Evolutionary conservation across 495 filamentous ascomycete species (phyloP), one percentile per base, ranked within the genome.

Genomic region (Pseudomonodictys pantanalensis): DNA sequence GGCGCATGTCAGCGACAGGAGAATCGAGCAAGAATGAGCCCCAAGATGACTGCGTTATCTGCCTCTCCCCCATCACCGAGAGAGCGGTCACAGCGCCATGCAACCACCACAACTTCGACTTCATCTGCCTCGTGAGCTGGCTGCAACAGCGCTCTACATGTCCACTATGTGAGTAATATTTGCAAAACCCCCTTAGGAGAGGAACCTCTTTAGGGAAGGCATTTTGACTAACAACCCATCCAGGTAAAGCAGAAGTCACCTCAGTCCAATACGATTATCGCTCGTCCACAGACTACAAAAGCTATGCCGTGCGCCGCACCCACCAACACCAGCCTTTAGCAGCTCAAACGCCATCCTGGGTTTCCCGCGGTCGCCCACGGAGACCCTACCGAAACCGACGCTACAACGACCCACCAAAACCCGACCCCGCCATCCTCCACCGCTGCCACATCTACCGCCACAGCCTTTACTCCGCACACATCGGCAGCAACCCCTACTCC

Each of bases 81-180:
- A 74, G 83, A 33, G 87, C 86, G 54, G 73, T 84, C 17, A 83
- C 88, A 3, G 74, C 80, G 33, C 89, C 90, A 17, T 96, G 91
- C 79, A 77, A 79, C 18, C 91, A 96, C 77, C 71, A 79, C 44
- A 84, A 83, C 65, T 95, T 93, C 70, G 90, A 95, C 73, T 92
- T 90, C 69, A 66, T 91, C 11, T 96, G 91, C 67, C 81, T 95
- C 9, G 69, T 88, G 18, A 91, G 82, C 74, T 95, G 91, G 91
- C 75, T 92, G 12, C 81, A 92, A 64, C 78, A 90, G 67, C 81
- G 81, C 23, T 72, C 85, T 0, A 80, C 73, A 47, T 96, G 91
- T 70, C 91, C 91, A 9, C 76, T 96, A 52, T 96, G 75, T 68
- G 59, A 18, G 66, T 52, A 17, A 22, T n/a, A 24, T 15, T 3